Base-by-base conservation (phyloP, 2,329 filamentous ascomycete species). In the Ophiostoma tasmaniense region DNA sequence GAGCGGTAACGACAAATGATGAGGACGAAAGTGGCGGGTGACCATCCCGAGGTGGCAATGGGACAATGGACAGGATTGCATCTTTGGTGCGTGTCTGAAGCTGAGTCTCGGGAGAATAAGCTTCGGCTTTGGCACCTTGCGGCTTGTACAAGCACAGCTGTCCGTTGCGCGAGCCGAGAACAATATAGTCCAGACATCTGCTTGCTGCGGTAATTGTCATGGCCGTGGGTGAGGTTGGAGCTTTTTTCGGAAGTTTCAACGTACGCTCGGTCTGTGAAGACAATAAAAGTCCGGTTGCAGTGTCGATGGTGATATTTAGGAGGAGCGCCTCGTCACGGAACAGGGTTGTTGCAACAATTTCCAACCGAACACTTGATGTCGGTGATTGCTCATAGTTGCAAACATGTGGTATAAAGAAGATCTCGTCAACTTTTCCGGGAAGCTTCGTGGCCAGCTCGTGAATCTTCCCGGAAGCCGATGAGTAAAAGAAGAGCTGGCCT, bases 1-100 rank as follows among this genome's bases (percentile, higher is more conserved):
- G 86, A 52, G 90, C 90, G 3, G 90, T 91, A 0, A 89, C 89
- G 17, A 94, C 78, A 59, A 96, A 82, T 69, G 86, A 82, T n/a
- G 69, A 71, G 64, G 71, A 82, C 69, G 85, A 82, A 25, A 68
- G 70, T 64, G 71, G 33, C 66, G 73, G 14, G 71, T 71, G 68
- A n/a, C 72, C 71, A 39, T 73, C 66, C 68, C 74, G 72, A 13
- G 73, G 71, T 0, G 80, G 79, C 0, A 87, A 79, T 11, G 82
- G 78, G 0, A 82, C 73, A 39, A 97, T 85, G 50, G 84, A 83
- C 2, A 90, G 94, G 61, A 97, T 86, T 8, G 90, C 85, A 45
- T 82, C 78, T 2, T 66, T 65, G 6, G 71, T 70, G 6, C 66
- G 69, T 28, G 71, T 70, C 33, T 73, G 71, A 2, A 67, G 28